Conservation (phyloP, 2,329 filamentous ascomycete genomes). For the Beauveria sp. region DNA sequence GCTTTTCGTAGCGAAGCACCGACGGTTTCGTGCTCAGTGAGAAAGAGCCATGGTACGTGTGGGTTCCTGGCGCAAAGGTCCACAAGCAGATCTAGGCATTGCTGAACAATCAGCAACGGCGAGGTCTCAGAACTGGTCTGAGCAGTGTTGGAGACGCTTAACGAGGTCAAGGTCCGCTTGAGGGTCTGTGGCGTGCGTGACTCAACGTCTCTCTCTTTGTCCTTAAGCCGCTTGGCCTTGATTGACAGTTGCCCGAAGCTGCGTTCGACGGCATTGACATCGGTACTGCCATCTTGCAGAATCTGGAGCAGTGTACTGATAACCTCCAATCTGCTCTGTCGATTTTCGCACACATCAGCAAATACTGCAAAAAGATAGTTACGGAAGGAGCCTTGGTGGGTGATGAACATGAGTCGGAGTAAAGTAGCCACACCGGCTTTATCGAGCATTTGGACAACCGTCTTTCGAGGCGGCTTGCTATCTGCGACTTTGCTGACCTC, state of each 20-base stretch:
- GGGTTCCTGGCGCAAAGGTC: conserved; percentile 78
- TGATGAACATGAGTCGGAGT: conserved; percentile 96
- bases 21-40: conserved; percentile 82
- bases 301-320: conserved; percentile 89
- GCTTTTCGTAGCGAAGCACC: conserved; percentile 69
- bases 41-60: conserved; percentile 83
- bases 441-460: conserved; percentile 93
- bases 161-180: conserved; percentile 65
- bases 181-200: conserved; percentile 72
- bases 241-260: conserved; percentile 92
- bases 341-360: conserved; percentile 87
- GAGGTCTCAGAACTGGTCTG: conserved; percentile 78
- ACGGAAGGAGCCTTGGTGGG: conserved; percentile 80
- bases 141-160: conserved; percentile 33
- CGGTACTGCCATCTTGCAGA: conserved; percentile 88
- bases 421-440: conserved; percentile 94
- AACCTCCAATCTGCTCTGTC: conserved; percentile 91
- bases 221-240: conserved; percentile 72
- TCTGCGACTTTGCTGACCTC: conserved; percentile 35
- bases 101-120: conserved; percentile 89
- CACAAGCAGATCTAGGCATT: conserved; percentile 80
- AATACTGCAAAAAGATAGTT: conserved; percentile 80
- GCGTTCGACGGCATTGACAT: conserved; percentile 87
- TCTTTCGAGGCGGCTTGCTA: conserved; percentile 65
- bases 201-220: conserved; percentile 51